These are phyloP conservation scores for Anthracocystis walkeri DNA, from an alignment of 1,284 basidiomycete genomes.

Conservation along the genomic window DNA sequence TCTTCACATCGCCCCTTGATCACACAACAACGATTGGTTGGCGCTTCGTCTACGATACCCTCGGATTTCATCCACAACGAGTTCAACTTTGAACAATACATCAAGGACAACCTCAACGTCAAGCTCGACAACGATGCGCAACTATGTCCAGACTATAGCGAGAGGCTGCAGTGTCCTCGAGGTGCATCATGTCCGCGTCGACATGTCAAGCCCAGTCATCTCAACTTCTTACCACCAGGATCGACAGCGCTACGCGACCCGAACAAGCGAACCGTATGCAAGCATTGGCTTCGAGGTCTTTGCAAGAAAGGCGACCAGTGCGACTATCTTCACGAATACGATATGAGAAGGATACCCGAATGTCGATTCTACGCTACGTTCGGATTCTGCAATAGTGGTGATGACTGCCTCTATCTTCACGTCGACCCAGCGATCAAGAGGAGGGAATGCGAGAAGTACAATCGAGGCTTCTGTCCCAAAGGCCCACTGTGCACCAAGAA, in stretches of 20 bases:
- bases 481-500: slow-evolving; percentile 88
- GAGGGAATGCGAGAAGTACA: slow-evolving; percentile 91
- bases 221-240: slow-evolving; percentile 43
- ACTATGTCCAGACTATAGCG: slow-evolving; percentile 55
- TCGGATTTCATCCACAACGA: slow-evolving; percentile 91
- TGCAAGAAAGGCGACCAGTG: slow-evolving; percentile 99
- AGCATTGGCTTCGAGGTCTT: slow-evolving; percentile 97
- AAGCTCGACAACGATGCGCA: slow-evolving; percentile 89
- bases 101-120: slow-evolving; percentile 85
- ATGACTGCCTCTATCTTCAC: slow-evolving; percentile 97
- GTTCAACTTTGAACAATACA: slow-evolving; percentile 82
- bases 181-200: slow-evolving; percentile 52
- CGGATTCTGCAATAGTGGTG: slow-evolving; percentile 96
- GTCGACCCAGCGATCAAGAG: slow-evolving; percentile 87
- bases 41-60: slow-evolving; percentile 32
- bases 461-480: slow-evolving; percentile 85
- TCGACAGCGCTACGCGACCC: slow-evolving; percentile 53
- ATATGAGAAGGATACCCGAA: slow-evolving; percentile 97
- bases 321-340: slow-evolving; percentile 99
- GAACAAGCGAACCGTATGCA: slow-evolving; percentile 83
- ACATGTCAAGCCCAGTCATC: slow-evolving; percentile 49
- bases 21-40: slow-evolving; percentile 28
- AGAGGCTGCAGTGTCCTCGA: slow-evolving; percentile 46
- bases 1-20: slow-evolving; percentile 40
- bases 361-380: slow-evolving; percentile 99